These are phyloP conservation scores for Cordyceps fumosorosea DNA, from an alignment of 2,329 filamentous ascomycete species.

Conservation along the genomic window DNA sequence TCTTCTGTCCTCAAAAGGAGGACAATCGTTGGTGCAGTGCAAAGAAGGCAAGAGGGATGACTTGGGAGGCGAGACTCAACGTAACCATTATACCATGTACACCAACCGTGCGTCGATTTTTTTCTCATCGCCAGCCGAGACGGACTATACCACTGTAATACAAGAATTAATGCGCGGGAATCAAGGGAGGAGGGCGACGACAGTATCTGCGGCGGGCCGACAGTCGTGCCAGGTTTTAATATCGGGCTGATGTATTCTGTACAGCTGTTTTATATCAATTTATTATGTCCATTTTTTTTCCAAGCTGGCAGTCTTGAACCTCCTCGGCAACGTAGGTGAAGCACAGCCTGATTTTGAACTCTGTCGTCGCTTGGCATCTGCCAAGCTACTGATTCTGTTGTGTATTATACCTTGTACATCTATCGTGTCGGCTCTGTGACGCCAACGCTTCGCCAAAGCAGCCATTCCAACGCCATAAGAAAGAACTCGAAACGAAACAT, in stretches of 20 bases:
- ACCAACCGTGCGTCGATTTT: conserved; percentile 14
- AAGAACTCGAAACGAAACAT: neutral
- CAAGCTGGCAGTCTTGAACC: neutral
- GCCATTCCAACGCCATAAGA: too few relatives aligned
- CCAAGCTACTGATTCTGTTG: too few relatives aligned
- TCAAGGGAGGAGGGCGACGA: neutral
- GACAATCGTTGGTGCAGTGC: neutral
- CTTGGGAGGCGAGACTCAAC: neutral
- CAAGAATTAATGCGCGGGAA: neutral
- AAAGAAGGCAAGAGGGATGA: conserved; percentile 1
- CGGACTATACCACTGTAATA: conserved; percentile 6
- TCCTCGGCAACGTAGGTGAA: too few relatives aligned
- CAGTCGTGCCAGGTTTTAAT: conserved; percentile 7
- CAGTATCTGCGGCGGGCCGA: conserved; percentile 8
- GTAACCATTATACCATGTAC: conserved; percentile 11
- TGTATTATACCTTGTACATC: too few relatives aligned
- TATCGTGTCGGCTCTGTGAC: too few relatives aligned
- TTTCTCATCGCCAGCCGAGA: conserved; percentile 7
- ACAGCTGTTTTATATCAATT: conserved; percentile 2
- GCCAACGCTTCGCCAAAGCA: too few relatives aligned
- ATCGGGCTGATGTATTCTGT: conserved; percentile 8
- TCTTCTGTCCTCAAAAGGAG: neutral
- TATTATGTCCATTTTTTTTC: neutral
- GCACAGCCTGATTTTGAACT: too few relatives aligned
- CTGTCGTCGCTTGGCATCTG: too few relatives aligned